phyloP scores from a whole-genome alignment of 106 monocot genomes.

The Phalaenopsis equestris region DNA sequence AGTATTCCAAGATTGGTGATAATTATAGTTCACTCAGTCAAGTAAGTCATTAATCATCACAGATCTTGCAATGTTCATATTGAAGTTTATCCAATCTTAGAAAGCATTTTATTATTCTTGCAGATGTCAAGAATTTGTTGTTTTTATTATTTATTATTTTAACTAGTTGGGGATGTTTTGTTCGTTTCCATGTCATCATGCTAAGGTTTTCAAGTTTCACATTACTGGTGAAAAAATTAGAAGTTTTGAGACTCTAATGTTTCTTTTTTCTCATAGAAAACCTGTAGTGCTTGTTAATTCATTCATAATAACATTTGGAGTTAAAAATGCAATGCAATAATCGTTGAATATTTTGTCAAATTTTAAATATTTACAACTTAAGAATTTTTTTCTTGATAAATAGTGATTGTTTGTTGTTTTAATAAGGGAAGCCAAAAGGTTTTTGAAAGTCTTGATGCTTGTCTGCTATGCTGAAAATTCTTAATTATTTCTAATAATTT shows the following conservation, averaged over 20 bases:
- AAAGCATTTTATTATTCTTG: not conserved
- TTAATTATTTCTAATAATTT: too few species aligned
- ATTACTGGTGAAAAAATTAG: not conserved
- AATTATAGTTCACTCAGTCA: constrained; percentile 41
- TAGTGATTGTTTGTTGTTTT: too few species aligned
- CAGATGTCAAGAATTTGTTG: not conserved
- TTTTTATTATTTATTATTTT: not conserved
- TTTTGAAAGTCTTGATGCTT: too few species aligned
- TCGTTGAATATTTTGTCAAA: not conserved
- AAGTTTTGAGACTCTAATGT: not conserved
- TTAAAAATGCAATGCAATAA: not conserved
- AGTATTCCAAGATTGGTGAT: constrained; percentile 46
- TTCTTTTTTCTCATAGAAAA: not conserved
- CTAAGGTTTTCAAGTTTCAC: not conserved
- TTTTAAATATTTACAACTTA: too few species aligned
- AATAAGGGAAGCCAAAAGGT: too few species aligned
- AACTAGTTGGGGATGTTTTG: not conserved
- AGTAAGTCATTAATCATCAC: constrained; percentile 15
- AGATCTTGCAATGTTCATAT: not conserved
- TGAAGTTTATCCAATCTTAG: not conserved
- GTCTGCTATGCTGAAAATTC: too few species aligned
- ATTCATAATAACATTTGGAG: not conserved
- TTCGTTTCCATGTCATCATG: not conserved
- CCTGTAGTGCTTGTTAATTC: not conserved
- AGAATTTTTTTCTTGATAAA: too few species aligned